A percentile compares a stretch with the other conserved stretches of the same genome.
Evolutionary conservation across 139 green algal species (phyloP).

Genomic region (Haematococcus sp.): DNA sequence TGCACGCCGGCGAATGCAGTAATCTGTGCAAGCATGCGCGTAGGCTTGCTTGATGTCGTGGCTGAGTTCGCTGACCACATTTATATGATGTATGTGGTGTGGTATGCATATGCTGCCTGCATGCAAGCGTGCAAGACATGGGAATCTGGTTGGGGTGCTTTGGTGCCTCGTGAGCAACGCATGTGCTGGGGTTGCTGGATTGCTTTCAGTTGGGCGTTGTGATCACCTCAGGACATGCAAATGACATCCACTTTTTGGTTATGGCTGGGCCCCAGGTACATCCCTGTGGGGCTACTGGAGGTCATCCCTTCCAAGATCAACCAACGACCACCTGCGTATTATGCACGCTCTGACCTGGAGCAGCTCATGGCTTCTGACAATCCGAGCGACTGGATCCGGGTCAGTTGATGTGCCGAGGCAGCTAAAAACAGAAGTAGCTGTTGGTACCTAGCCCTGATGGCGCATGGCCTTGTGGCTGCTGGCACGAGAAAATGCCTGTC

Average conservation of each 20-base stretch:
- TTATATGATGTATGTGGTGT: not conserved
- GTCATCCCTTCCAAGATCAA: conserved; percentile 72
- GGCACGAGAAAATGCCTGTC: no score
- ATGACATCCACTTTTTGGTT: not conserved
- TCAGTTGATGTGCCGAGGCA: no score
- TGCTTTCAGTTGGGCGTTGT: not conserved
- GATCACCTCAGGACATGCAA: not conserved
- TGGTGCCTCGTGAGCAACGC: no score
- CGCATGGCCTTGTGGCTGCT: no score
- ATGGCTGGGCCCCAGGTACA: conserved; percentile 64
- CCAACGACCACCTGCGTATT: conserved; percentile 68
- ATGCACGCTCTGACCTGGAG: conserved; percentile 80
- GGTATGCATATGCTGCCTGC: not conserved
- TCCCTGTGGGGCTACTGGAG: conserved; percentile 93
- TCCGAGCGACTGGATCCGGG: conserved; percentile 69
- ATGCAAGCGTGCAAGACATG: no score
- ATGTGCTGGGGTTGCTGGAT: not conserved
- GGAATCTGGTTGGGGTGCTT: no score
- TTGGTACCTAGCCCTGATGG: no score
- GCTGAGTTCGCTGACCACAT: not conserved
- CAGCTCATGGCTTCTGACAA: conserved; percentile 75
- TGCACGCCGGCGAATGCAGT: conserved; percentile 17
- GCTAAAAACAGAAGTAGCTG: no score
- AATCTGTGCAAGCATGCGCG: not conserved
- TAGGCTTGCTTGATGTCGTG: not conserved